phyloP scores from a whole-genome alignment of 2,329 filamentous ascomycete species.

The Paracamarosporium sp. region DNA sequence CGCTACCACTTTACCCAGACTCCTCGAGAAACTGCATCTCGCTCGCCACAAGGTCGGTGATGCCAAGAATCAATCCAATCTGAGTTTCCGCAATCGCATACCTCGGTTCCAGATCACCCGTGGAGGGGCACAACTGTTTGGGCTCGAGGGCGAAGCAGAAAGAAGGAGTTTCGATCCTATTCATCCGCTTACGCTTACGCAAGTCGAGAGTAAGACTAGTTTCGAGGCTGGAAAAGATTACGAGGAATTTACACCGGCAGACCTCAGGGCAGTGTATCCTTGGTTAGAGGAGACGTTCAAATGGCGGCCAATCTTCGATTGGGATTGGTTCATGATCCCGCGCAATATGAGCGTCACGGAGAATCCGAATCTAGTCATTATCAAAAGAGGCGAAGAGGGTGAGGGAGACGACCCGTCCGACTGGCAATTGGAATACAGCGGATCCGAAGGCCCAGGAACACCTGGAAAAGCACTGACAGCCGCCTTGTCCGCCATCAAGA shows the following conservation, averaged over 20 bases:
- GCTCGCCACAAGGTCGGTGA: not conserved
- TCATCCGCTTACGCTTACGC: slow-evolving; percentile 27
- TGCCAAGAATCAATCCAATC: not conserved
- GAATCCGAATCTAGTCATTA: slow-evolving; percentile 1
- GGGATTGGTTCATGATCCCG: slow-evolving; percentile 29
- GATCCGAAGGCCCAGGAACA: not conserved
- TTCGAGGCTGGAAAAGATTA: not conserved
- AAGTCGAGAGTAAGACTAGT: not conserved
- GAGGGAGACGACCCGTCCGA: not conserved
- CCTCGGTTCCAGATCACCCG: not conserved
- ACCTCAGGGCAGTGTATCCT: slow-evolving; percentile 15
- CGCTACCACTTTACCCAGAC: slow-evolving; percentile 8
- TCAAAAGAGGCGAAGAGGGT: not conserved
- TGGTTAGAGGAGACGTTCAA: slow-evolving; percentile 28
- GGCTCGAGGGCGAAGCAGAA: slow-evolving; percentile 21
- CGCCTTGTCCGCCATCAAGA: not conserved
- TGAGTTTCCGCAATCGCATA: not conserved
- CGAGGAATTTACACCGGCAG: not conserved
- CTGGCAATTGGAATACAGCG: not conserved
- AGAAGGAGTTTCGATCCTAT: slow-evolving; percentile 21
- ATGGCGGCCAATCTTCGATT: slow-evolving; percentile 37
- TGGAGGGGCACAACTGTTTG: not conserved
- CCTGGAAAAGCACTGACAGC: not conserved
- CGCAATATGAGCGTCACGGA: slow-evolving; percentile 8
- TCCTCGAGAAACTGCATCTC: slow-evolving; percentile 13